phyloP scores from a whole-genome alignment of 2,329 filamentous ascomycete genomes.

The Colletotrichum ledebouriae region DNA sequence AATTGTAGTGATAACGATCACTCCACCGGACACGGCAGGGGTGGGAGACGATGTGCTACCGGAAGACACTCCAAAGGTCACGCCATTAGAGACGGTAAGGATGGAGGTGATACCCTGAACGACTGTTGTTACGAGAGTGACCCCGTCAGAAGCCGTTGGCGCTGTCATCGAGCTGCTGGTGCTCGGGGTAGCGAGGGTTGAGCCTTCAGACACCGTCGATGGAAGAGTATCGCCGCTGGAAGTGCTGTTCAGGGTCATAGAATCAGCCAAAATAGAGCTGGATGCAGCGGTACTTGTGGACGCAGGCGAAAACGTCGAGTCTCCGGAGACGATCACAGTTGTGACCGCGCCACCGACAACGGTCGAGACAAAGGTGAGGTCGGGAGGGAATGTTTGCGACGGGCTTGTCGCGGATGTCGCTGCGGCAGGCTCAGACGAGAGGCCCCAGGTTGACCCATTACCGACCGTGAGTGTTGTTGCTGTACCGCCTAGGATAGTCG shows the following conservation, averaged over 20 bases:
- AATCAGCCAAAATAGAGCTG: not conserved
- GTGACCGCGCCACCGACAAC: constrained; percentile 1
- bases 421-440: not conserved
- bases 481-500: not conserved
- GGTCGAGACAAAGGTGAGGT: not conserved
- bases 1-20: constrained; percentile 4
- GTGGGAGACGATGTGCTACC: not conserved
- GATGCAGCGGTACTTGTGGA: not conserved
- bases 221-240: not conserved
- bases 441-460: not conserved
- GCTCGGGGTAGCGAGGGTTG: not conserved
- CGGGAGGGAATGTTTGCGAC: not conserved
- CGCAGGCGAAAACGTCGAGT: not conserved
- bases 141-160: too few species aligned
- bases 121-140: too few species aligned
- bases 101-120: too few species aligned
- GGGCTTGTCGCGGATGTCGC: not conserved
- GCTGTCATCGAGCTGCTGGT: not conserved
- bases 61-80: not conserved
- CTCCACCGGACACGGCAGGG: not conserved
- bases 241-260: constrained; percentile 3
- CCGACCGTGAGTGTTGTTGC: constrained; percentile 2
- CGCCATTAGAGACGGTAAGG: not conserved
- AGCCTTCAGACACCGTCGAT: not conserved
- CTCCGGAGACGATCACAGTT: not conserved